Evolutionary conservation across 2,329 filamentous ascomycete genomes (phyloP), one percentile per base, ranked within the genome.

Genomic region (Ophiostoma perfectum): DNA sequence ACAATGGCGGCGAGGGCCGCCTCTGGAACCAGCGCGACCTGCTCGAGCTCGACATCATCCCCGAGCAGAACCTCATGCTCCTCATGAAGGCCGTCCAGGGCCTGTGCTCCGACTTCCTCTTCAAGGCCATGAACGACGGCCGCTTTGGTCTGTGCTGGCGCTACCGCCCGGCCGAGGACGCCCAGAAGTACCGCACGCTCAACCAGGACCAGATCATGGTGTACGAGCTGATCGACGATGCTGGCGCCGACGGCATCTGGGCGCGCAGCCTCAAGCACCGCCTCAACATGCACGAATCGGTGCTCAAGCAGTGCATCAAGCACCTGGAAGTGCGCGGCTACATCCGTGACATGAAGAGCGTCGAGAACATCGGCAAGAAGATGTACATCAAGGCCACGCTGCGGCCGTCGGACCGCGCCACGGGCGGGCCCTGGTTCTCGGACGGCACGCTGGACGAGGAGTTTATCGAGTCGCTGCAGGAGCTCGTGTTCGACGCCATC

Each of bases 331-430:
- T 84, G 52, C 93, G 92, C 77, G 87, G 88, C 47, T 88, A 96
- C 76, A 93, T 99, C 77, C 90, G 91, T 75, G 88, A 89, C 69
- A 93, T 98, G 80, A 95, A 94, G 80, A 95, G 90, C 78, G 93
- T 96, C 78, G 93, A 96, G 80, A 89, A 91, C 75, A 92, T 92
- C 41, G 91, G 89, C 73, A 90, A 95, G 76, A 97, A 96, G 80
- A 97, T 96, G 85, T 99, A 95, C 83, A 96, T 99, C 84, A 89
- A 97, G 75, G 87, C 89, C 67, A 89, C 89, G 71, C 85, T 99
- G 70, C 87, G 88, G 11, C 94, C 95, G 0, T 92, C 90, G 67
- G 93, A 97, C 71, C 90, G 95, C 71, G 91, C 96, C 64, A 96
- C 93, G 0, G 95, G 95, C 64, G 95, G 95, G 1, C 90, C 92